Evolutionary conservation across 805 yeast species (phyloP).

Genomic region (Metschnikowia similis): DNA sequence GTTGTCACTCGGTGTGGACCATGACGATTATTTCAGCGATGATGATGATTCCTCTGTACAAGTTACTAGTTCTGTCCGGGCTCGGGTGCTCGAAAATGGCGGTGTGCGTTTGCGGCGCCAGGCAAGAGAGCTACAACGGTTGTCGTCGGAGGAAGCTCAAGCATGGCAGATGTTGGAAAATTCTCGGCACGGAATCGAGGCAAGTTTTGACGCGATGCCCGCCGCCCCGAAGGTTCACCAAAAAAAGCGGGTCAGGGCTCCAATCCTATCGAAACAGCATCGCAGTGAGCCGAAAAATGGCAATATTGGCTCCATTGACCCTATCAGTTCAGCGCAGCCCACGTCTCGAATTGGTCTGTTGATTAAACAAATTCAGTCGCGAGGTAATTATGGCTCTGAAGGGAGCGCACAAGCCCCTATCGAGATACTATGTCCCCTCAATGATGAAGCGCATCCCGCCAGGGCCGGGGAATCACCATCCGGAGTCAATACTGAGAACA

Average conservation of each 20-base stretch:
- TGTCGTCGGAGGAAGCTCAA: slow-evolving; percentile 31
- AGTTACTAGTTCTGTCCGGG: slow-evolving; percentile 2
- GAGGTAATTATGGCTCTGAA: not conserved
- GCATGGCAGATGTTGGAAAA: slow-evolving; percentile 37
- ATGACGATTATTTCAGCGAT: not conserved
- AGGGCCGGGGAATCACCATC: too few relatives aligned
- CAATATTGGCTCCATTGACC: not conserved
- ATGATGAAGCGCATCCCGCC: too few relatives aligned
- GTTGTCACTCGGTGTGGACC: not conserved
- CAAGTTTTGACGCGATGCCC: not conserved
- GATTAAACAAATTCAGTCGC: slow-evolving; percentile 20
- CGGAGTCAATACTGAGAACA: too few relatives aligned
- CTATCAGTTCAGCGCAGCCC: not conserved
- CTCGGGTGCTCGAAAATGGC: slow-evolving; percentile 29
- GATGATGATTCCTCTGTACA: not conserved
- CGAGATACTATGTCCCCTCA: not conserved
- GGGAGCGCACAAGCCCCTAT: not conserved
- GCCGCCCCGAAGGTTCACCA: not conserved
- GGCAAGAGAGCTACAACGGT: slow-evolving; percentile 22
- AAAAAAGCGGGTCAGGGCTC: not conserved
- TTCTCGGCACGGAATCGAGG: slow-evolving; percentile 17
- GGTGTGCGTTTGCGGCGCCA: slow-evolving; percentile 36
- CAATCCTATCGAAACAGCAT: not conserved
- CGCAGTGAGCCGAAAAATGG: too few relatives aligned
- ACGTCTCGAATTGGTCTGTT: slow-evolving; percentile 16